Evolutionary conservation across 306 rosid species (phyloP), one percentile per base, ranked within the genome.

Genomic region (Benincasa hispida): DNA sequence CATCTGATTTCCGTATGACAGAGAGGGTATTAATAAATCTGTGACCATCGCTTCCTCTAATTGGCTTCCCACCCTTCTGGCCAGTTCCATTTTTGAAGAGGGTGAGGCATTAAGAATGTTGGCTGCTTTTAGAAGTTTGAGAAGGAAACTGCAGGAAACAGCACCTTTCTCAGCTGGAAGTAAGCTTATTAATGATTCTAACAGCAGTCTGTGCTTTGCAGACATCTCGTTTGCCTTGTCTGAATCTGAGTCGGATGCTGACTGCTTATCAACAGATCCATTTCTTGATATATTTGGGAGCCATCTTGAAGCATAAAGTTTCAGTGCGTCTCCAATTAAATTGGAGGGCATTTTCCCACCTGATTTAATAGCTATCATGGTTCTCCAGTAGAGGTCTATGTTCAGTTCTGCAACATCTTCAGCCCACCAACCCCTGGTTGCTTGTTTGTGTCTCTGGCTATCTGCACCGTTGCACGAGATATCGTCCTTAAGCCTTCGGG

Each of bases 301-400:
- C 98, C 98, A 91, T 72, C 90, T 69, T 50, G 96, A 84, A 19
- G 98, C 96, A 84, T 91, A 94, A n/a, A 94, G 80, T 78, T 90
- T 91, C 76, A 94, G 81, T 67, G 97, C 95, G 82, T 94, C 96
- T 10, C 97, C 98, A 14, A 91, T 79, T 77, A 95, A 88, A 82
- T 78, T 81, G 56, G 92, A 81, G 14, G 96, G 87, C 27, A 90
- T 78, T 75, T 84, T 92, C 18, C 87, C 89, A 66, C 91, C 89
- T 50, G 99, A 94, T 83, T 95, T 95, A 66, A 92, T 86, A 8
- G 91, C 93, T 57, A 95, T 86, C 96, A 92, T 89, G 74, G 91
- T 87, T 79, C 99, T 90, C 99, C 98, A 95, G 51, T 88, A 95
- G 11, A 95, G 91, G 82, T 92, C 99, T 79, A 95, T 88, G 80